Percentiles rank a stretch among this genome's conserved stretches.
Evolutionary conservation across 2,329 filamentous ascomycete species (phyloP).

Genomic region (Aspergillus jensenii): DNA sequence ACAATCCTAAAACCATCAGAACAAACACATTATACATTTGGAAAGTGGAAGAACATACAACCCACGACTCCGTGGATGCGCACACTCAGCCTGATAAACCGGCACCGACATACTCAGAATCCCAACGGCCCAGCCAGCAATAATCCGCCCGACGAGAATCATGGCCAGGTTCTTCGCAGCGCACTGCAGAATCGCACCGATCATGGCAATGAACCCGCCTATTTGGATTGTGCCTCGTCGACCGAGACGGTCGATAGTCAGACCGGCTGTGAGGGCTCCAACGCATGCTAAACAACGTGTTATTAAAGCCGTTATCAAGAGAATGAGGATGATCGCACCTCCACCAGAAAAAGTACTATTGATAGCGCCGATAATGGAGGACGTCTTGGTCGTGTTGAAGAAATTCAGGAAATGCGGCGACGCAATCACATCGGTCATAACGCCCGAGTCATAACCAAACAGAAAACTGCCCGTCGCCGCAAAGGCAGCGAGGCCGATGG

Average conservation of each 20-base stretch:
- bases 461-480: slow-evolving; percentile 43
- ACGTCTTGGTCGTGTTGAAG: slow-evolving; percentile 54
- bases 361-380: slow-evolving; percentile 60
- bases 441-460: slow-evolving; percentile 46
- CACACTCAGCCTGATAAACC: slow-evolving; percentile 64
- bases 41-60: no score
- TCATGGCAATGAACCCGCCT: slow-evolving; percentile 56
- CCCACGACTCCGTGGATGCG: slow-evolving; percentile 59
- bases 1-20: slow-evolving; percentile 29
- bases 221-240: slow-evolving; percentile 60
- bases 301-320: slow-evolving; percentile 13
- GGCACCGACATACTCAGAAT: slow-evolving; percentile 54
- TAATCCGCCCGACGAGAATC: slow-evolving; percentile 57
- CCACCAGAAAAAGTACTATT: slow-evolving; percentile 63
- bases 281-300: slow-evolving; percentile 36
- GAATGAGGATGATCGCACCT: slow-evolving; percentile 29
- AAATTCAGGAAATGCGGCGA: slow-evolving; percentile 57
- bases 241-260: slow-evolving; percentile 63
- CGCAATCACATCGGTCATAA: slow-evolving; percentile 51
- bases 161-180: slow-evolving; percentile 57
- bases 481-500: slow-evolving; percentile 41
- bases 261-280: slow-evolving; percentile 54
- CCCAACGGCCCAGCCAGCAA: slow-evolving; percentile 51
- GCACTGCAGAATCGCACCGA: slow-evolving; percentile 61
- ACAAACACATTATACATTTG: no score